Base-by-base conservation (phyloP, 805 yeast genomes). In the Candida orba region DNA sequence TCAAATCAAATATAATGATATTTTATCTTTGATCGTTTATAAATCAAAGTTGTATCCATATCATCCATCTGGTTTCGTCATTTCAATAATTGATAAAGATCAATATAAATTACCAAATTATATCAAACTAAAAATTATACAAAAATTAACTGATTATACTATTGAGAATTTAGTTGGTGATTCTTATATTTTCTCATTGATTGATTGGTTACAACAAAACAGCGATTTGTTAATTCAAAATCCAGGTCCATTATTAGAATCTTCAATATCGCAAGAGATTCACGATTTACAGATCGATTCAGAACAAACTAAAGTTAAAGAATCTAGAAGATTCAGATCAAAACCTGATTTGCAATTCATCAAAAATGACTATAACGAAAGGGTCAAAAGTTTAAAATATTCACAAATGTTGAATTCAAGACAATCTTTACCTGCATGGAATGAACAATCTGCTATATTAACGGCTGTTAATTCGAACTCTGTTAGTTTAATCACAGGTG, bases 401-500 rank as follows among this genome's bases (percentile, higher is more conserved):
- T 54, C 65, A 34, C 40, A 51, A 3, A 72, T 72, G 75, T 36
- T 77, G 5, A 44, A 53, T 2, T 59, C 65, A 10, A 73, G 98
- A 52, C 51, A 72, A 9, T 60, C 62, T 8, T 65, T 91, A 29
- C 98, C 99, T 0, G 98, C 98, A 0, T 91, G 95, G 95, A 60
- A 67, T 13, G 84, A 81, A 57, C 72, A 68, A 42, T 63, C 72
- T 0, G 69, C 75, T 6, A 69, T 91, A 34, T 71, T 85, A 2
- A 53, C 73, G 0, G 64, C 79, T 4, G 77, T 91, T 4, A 68
- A 71, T 25, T 47, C 67, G 0, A 75, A 84, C 56, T 77, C 77
- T 49, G 84, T 88, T 5, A 79, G 85, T 8, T 65, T 91, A 30
- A 75, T 91, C 32, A 91, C 98, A 2, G 99, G 98, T 60, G 99